phyloP scores from a whole-genome alignment of 768 basidiomycete species.

The Mycena alexandri region DNA sequence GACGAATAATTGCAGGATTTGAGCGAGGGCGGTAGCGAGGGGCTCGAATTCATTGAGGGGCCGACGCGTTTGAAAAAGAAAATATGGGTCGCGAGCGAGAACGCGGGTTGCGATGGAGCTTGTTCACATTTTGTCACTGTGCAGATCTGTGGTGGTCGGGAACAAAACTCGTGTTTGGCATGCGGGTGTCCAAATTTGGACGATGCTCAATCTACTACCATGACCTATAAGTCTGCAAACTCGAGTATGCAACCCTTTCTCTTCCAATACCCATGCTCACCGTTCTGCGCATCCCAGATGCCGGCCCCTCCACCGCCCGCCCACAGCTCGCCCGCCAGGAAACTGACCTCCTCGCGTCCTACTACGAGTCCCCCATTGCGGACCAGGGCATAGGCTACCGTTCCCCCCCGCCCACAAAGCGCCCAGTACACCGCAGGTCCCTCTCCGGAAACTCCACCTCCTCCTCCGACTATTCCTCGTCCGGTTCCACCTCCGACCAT shows the following conservation, averaged over 20 bases:
- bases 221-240: conserved; percentile 7
- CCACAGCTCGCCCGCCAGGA: conserved; percentile 48
- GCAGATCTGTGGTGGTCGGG: not conserved
- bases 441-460: conserved; percentile 52
- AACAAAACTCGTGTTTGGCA: conserved; percentile 1
- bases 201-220: not conserved
- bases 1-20: no score
- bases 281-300: conserved; percentile 46
- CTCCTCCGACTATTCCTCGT: conserved; percentile 64
- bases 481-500: conserved; percentile 51
- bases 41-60: no score
- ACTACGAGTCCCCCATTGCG: conserved; percentile 70
- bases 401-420: not conserved
- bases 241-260: not conserved
- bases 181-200: not conserved
- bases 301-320: conserved; percentile 34
- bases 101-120: not conserved
- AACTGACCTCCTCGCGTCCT: conserved; percentile 61
- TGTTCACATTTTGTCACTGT: no score
- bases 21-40: no score
- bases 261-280: conserved; percentile 46
- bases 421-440: conserved; percentile 24
- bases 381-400: conserved; percentile 47
- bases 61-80: no score
- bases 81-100: no score